Conservation (phyloP, 345 rosid genomes). For the Lumnitzera racemosa region DNA sequence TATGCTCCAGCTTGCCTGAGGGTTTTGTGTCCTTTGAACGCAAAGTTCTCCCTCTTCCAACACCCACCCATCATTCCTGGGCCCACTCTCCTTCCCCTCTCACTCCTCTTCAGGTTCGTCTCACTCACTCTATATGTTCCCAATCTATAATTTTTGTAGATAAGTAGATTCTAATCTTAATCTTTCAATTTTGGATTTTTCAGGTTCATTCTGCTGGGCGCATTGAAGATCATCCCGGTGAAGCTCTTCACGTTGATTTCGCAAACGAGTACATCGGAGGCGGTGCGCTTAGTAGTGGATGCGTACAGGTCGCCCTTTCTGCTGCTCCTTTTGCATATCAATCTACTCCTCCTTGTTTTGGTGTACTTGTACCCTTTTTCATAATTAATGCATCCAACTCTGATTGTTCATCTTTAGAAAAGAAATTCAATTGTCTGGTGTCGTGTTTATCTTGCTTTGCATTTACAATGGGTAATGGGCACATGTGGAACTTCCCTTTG, state of each 20-base stretch:
- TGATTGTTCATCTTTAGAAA: too few species aligned
- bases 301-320: slow-evolving; percentile 55
- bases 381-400: too few species aligned
- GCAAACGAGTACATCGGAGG: slow-evolving; percentile 90
- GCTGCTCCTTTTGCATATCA: too few species aligned
- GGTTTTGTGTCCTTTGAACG: slow-evolving; percentile 83
- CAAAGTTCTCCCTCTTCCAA: slow-evolving; percentile 56
- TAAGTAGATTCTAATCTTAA: not conserved
- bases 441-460: too few species aligned
- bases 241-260: slow-evolving; percentile 81
- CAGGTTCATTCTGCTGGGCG: slow-evolving; percentile 55
- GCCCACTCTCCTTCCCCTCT: slow-evolving; percentile 50
- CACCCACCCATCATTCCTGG: slow-evolving; percentile 63
- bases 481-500: too few species aligned
- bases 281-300: slow-evolving; percentile 78
- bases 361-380: too few species aligned
- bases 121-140: not conserved
- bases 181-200: not conserved
- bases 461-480: too few species aligned
- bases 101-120: slow-evolving; percentile 59
- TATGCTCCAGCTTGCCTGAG: slow-evolving; percentile 45
- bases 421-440: too few species aligned
- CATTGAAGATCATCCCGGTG: slow-evolving; percentile 66
- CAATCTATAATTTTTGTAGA: not conserved
- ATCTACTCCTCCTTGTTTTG: too few species aligned